Evolutionary conservation across 2,329 filamentous ascomycete genomes (phyloP), one percentile per base, ranked within the genome.

Genomic region (Ophiostoma montium): DNA sequence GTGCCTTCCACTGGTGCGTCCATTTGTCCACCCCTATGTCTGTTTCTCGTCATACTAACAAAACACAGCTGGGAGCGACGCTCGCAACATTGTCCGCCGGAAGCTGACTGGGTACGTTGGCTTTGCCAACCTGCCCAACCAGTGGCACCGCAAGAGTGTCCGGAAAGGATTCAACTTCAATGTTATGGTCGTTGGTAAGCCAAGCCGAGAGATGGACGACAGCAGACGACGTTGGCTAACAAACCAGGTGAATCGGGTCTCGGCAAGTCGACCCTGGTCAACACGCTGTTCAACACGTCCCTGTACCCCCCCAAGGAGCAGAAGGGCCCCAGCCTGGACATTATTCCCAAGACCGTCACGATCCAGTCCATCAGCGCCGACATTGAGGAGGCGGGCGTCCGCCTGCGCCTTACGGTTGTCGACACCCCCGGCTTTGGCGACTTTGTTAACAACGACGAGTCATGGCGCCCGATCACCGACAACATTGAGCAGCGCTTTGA

Each of bases 121-220:
- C 57, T 98, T 98, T 64, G 92, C 92, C 67, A 98, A 98, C 68
- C 71, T 98, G 65, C 92, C 92, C 56, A 98, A 98, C 73, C 92
- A 98, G 72, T 98, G 92, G 92, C 92, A 98, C 76, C 90, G 92
- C 69, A 98, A 98, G 84, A 95, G 89, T 80, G 92, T 98, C 62
- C 87, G 92, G 65, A 98, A 98, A 72, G 92, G 92, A 54, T 98
- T 98, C 80, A 98, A 96, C 79, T 98, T 98, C 78, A 98, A 98
- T 66, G 92, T 98, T 59, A 98, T 98, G 92, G 92, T 98, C 69
- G 92, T 98, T 70, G 92, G 92, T 96, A 76, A 64, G 89, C 63
- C 6, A 27, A 27, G 23, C 23, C 23, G n/a, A n/a, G n/a, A n/a
- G n/a, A n/a, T n/a, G n/a, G n/a, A n/a, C n/a, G n/a, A n/a, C n/a